Percentiles rank a stretch among this genome's conserved stretches.
Conservation (phyloP, 345 rosid species). For the Clarkia xantiana region DNA sequence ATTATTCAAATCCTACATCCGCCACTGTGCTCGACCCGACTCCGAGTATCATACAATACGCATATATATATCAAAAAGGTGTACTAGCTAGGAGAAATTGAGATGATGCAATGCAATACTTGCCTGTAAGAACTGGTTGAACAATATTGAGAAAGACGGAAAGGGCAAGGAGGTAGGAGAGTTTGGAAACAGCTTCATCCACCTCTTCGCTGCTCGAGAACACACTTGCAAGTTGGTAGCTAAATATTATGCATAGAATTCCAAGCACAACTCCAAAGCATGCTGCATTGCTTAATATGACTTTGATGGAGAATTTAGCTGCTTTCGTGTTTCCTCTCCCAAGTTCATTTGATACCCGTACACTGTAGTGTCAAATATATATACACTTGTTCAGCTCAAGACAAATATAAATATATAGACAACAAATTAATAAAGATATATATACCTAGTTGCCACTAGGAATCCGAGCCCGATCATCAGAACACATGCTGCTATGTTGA, state of each 20-base stretch:
- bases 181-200: constrained; percentile 8
- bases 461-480: constrained; percentile 19
- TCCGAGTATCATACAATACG: no score
- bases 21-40: no score
- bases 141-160: constrained; percentile 12
- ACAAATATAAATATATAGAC: not conserved
- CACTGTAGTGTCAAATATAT: constrained; percentile 5
- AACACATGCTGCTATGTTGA: constrained; percentile 15
- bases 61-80: no score
- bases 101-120: not conserved
- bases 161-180: constrained; percentile 12
- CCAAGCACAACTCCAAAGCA: constrained; percentile 10
- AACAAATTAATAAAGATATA: no score
- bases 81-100: no score
- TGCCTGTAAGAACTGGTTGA: constrained; percentile 17
- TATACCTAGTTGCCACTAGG: constrained; percentile 14
- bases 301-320: constrained; percentile 14
- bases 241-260: constrained; percentile 7
- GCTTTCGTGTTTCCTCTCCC: constrained; percentile 15
- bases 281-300: constrained; percentile 6
- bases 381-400: not conserved
- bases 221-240: constrained; percentile 10
- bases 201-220: constrained; percentile 12
- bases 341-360: constrained; percentile 16
- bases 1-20: no score